These are phyloP conservation scores for Zizania latifolia DNA, from an alignment of 176 grass and related monocot species.

Conservation along the genomic window DNA sequence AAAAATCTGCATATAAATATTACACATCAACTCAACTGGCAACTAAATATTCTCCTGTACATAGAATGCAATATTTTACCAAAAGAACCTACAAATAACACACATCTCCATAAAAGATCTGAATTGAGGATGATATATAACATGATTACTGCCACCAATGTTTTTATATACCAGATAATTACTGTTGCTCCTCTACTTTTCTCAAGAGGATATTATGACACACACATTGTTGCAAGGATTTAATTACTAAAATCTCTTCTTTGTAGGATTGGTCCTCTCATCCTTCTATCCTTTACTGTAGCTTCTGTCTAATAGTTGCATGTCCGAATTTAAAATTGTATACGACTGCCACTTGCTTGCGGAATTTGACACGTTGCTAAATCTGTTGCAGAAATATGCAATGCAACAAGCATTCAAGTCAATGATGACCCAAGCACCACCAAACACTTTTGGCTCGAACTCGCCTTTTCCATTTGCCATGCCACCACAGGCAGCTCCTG, in stretches of 20 bases:
- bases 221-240: background rate
- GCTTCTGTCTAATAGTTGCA: background rate
- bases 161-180: background rate
- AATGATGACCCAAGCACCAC: constrained; percentile 79
- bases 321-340: background rate
- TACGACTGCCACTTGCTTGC: background rate
- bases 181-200: background rate
- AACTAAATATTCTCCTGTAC: background rate
- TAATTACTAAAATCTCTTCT: background rate
- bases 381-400: constrained; percentile 55
- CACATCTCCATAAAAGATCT: background rate
- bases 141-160: background rate
- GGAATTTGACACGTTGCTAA: background rate
- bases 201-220: background rate
- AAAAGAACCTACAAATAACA: background rate
- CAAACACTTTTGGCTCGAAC: constrained; percentile 55
- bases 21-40: background rate
- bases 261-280: background rate
- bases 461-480: constrained; percentile 70
- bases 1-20: background rate
- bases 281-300: constrained; percentile 1
- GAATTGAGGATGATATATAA: background rate
- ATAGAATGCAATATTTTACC: background rate
- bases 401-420: constrained; percentile 87
- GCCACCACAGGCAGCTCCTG: too few relatives aligned